Evolutionary conservation across 2,329 filamentous ascomycete genomes (phyloP).

Genomic region (Aureobasidium sp.): DNA sequence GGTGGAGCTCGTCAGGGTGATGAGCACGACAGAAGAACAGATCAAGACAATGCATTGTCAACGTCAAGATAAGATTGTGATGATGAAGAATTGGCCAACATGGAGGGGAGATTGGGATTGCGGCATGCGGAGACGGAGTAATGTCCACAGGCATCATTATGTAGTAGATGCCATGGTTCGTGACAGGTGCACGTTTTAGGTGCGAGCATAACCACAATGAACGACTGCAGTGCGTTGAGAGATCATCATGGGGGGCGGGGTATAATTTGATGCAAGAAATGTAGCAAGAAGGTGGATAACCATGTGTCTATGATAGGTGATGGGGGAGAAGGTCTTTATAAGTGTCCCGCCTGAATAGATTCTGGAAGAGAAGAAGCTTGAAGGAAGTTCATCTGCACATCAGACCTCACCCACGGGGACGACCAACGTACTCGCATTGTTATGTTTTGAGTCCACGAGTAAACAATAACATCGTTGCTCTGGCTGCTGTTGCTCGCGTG

Average conservation of each 20-base stretch:
- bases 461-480: constrained; percentile 10
- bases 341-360: not conserved
- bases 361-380: not conserved
- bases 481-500: constrained; percentile 10
- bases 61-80: not conserved
- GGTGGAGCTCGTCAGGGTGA: not conserved
- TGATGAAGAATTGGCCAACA: not conserved
- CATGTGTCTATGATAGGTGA: not conserved
- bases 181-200: constrained; percentile 11
- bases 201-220: not conserved
- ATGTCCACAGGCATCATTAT: not conserved
- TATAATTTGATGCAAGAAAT: constrained; percentile 6
- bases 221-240: not conserved
- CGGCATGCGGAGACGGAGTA: not conserved
- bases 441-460: not conserved
- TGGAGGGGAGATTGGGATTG: not conserved
- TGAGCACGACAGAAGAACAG: not conserved
- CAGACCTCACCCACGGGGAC: not conserved
- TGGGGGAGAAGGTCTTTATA: not conserved
- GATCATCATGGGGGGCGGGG: constrained; percentile 4
- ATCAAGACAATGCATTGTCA: not conserved
- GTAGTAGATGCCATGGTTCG: not conserved
- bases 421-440: not conserved
- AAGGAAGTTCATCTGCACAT: not conserved
- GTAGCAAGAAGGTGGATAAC: not conserved